Percentiles rank a stretch among this genome's conserved stretches.
Conservation (phyloP, 192 early-diverging fungal species). For the Chytriomyces confervae region DNA sequence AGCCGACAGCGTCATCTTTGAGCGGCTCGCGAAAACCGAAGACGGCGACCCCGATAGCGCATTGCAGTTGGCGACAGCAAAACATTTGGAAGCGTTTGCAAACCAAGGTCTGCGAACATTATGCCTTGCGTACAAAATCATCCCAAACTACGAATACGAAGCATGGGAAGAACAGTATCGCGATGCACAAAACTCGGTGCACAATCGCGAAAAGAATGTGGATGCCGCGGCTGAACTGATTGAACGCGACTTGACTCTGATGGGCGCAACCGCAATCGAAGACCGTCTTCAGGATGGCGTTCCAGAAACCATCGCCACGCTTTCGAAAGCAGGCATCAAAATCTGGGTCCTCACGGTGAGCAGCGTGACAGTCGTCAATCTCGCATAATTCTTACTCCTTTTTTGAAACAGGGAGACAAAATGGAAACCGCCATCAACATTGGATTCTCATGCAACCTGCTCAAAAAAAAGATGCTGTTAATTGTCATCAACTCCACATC, state of each 20-base stretch:
- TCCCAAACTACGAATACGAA: slow-evolving; percentile 76
- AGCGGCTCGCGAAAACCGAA: slow-evolving; percentile 59
- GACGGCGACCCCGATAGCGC: slow-evolving; percentile 40
- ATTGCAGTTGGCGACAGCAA: slow-evolving; percentile 52
- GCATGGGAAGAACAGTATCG: slow-evolving; percentile 80
- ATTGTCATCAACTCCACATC: slow-evolving; percentile 57
- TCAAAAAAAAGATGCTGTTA: slow-evolving; percentile 54
- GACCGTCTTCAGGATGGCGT: slow-evolving; percentile 97
- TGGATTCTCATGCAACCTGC: slow-evolving; percentile 77
- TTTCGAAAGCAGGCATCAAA: slow-evolving; percentile 87
- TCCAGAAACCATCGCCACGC: slow-evolving; percentile 83
- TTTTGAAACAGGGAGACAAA: slow-evolving; percentile 79
- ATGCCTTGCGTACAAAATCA: slow-evolving; percentile 77
- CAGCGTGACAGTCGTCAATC: neutral
- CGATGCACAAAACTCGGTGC: slow-evolving; percentile 70
- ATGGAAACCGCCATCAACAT: slow-evolving; percentile 99
- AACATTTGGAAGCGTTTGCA: slow-evolving; percentile 53
- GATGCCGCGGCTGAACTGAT: slow-evolving; percentile 78
- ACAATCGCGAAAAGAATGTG: slow-evolving; percentile 75
- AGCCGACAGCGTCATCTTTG: slow-evolving; percentile 95
- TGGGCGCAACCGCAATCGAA: slow-evolving; percentile 96
- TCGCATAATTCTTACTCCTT: neutral
- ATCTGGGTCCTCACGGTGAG: slow-evolving; percentile 91
- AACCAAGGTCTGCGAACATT: slow-evolving; percentile 86
- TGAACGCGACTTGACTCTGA: slow-evolving; percentile 78